Base-by-base conservation (phyloP, 495 filamentous ascomycete species). In the Penicillium egyptiacum region DNA sequence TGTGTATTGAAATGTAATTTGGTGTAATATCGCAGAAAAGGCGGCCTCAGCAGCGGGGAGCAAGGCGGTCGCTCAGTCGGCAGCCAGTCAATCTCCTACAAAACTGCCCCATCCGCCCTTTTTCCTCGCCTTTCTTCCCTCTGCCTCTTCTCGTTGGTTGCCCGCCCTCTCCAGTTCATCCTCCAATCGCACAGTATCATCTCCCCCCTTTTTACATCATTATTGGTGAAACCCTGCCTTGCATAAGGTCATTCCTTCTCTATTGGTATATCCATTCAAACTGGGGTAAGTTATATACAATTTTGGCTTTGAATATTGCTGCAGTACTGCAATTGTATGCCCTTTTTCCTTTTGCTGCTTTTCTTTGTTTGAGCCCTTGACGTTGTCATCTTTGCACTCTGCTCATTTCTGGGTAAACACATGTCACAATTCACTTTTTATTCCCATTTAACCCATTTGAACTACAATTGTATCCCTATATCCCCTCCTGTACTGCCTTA, bases 81-180 rank as follows among this genome's bases (percentile, higher is more conserved):
- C 40, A 52, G 45, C 55, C 62, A 60, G 56, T 56, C 51, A 58
- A 41, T 54, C 43, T 44, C 48, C 43, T 77, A 78, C 73, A 79
- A 69, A 76, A 76, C 53, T 77, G 72, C 75, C 70, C 74, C 73
- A 75, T 77, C 73, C 73, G 69, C 72, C 65, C 71, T 75, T 70
- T 70, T 73, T 68, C 64, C 70, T 66, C 64, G 50, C 68, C 70
- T 76, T 69, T 61, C 68, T 64, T 65, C 61, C 62, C 63, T 72
- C 72, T 75, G 73, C 72, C 72, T 61, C 62, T 65, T 76, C 75
- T 78, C 73, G 75, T 78, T 78, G 75, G 73, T 74, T 68, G 66
- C 73, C 74, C 70, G 60, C 57, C 60, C 61, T 64, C 63, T 68
- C 68, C 59, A 56, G 56, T 57, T 60, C 43, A 37, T 53, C 66